Base-by-base conservation (phyloP, 768 basidiomycete species). In the Mycena vulgaris region DNA sequence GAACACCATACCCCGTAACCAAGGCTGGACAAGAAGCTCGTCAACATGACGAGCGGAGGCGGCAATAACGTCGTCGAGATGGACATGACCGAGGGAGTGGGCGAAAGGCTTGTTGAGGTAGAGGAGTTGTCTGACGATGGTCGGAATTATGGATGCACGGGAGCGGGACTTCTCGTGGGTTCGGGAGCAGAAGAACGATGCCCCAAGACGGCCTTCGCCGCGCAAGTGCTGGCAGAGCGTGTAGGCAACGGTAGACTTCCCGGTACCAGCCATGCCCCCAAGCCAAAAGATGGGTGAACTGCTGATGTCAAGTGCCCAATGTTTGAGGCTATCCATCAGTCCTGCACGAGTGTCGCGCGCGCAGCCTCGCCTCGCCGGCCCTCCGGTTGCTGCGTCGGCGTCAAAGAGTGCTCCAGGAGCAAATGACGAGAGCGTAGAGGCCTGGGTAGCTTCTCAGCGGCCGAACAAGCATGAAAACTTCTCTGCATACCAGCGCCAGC, bases 401-500 rank as follows among this genome's bases (percentile, higher is more conserved):
- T 58, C 28, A 30, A 59, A 59, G 28, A 59, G 57, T 28, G 42
- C 57, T 28, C 45, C 45, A 28, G 57, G 57, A 59, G 57, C 57
- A 59, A 40, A 58, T 25, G 3, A 39, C 3, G 39, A 16, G 3
- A 39, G 39, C 17, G 17, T 9, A 39, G 10, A 3, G 39, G 39
- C 14, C 39, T 39, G 14, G 39, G 14, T 16, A 39, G 39, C 9
- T 8, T 39, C 14, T 39, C 39, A 39, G 11, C 14, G 25, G 58
- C 25, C 47, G 30, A 45, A 60, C 42, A 45, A 30, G 58, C 23
- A 60, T 60, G 58, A 60, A 60, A 60, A 60, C 58, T n/a, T n/a
- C n/a, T n/a, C n/a, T n/a, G n/a, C n/a, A n/a, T n/a, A n/a, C n/a
- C n/a, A n/a, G n/a, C n/a, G n/a, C n/a, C n/a, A n/a, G n/a, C n/a